Evolutionary conservation across 176 grass and related monocot species (phyloP).

Genomic region (Carex cristatella): DNA sequence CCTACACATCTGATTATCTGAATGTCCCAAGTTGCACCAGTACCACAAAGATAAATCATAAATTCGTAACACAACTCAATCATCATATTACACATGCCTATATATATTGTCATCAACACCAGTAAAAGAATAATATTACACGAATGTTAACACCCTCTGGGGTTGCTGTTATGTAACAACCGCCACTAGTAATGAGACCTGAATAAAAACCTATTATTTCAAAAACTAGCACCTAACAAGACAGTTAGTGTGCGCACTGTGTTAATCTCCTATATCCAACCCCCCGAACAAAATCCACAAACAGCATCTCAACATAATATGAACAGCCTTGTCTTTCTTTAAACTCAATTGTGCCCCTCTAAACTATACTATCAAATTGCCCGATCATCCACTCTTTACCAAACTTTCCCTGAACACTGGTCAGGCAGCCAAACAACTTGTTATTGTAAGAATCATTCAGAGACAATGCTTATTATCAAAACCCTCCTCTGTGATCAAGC

Average conservation of each 20-base stretch:
- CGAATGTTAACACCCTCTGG: background rate
- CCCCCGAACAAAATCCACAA: too few species aligned
- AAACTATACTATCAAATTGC: background rate
- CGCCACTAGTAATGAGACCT: background rate
- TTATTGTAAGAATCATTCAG: conserved; percentile 21
- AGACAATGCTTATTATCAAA: conserved; percentile 80
- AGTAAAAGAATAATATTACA: conserved; percentile 20
- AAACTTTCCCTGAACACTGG: background rate
- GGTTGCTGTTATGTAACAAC: conserved; percentile 3
- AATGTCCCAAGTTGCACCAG: background rate
- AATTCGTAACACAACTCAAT: background rate
- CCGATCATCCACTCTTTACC: background rate
- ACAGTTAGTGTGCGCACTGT: background rate
- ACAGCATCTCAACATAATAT: background rate
- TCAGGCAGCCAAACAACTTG: background rate
- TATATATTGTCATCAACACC: background rate
- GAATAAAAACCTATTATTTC: background rate
- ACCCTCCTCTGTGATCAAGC: conserved; percentile 64
- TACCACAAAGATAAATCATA: background rate
- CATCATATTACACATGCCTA: background rate
- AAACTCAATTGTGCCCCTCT: background rate
- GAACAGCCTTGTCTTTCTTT: background rate
- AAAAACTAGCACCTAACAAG: conserved; percentile 26
- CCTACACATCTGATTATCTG: background rate
- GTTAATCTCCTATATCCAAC: background rate